These are phyloP conservation scores for Rhizopus sp. DNA, from an alignment of 371 early-diverging fungal species.

Conservation along the genomic window DNA sequence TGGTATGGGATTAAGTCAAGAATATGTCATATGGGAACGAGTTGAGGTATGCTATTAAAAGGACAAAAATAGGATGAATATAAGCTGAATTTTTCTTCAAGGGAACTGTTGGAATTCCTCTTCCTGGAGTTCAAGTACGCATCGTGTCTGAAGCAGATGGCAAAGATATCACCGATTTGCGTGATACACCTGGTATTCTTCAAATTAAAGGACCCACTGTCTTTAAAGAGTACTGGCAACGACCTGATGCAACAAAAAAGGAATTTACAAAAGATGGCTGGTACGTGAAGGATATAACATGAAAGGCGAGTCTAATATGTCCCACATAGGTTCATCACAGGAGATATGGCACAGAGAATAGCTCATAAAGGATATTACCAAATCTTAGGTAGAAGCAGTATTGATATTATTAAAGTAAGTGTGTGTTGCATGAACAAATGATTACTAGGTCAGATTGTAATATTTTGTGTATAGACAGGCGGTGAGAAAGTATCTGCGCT, in stretches of 20 bases:
- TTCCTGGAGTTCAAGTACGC: conserved; percentile 70
- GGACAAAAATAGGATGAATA: background rate
- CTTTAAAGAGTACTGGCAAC: conserved; percentile 77
- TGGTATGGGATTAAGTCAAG: conserved; percentile 86
- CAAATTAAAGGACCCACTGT: conserved; percentile 70
- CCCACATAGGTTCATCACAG: conserved; percentile 68
- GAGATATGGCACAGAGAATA: conserved; percentile 70
- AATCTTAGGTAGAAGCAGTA: conserved; percentile 79
- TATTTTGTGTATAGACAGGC: conserved; percentile 52
- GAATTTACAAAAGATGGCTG: conserved; percentile 75
- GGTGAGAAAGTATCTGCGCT: conserved; percentile 89
- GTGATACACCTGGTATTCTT: conserved; percentile 67
- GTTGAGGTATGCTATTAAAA: conserved; percentile 34
- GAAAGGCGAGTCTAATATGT: conserved; percentile 50
- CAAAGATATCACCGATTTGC: conserved; percentile 50
- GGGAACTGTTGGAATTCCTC: conserved; percentile 79
- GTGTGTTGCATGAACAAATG: background rate
- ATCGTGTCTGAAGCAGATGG: conserved; percentile 55
- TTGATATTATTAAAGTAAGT: conserved; percentile 82
- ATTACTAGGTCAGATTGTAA: background rate
- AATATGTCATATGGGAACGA: conserved; percentile 49
- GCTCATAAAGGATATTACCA: conserved; percentile 54
- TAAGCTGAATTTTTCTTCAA: conserved; percentile 13
- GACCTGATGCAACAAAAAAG: conserved; percentile 73
- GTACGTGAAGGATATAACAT: conserved; percentile 60